These are phyloP conservation scores for Aurifilum marmelostoma DNA, from an alignment of 2,329 filamentous ascomycete genomes.

Conservation along the genomic window DNA sequence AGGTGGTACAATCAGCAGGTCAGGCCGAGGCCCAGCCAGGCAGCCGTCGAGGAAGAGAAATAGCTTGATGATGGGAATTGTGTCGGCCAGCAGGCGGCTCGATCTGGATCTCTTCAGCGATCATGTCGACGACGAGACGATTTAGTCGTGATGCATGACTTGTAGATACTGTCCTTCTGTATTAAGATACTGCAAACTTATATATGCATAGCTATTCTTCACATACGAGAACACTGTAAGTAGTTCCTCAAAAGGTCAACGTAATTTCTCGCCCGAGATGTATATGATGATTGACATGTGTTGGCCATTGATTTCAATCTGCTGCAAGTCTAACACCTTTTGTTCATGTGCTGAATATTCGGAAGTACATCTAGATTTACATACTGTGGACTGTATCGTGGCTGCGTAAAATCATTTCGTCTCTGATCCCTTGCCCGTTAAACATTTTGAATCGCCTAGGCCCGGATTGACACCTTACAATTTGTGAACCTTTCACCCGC, in stretches of 20 bases:
- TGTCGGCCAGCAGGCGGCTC: background rate
- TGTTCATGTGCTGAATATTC: background rate
- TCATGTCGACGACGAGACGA: background rate
- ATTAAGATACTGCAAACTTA: background rate
- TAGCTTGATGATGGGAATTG: slow-evolving; percentile 15
- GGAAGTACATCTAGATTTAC: background rate
- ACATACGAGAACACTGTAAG: too few species aligned
- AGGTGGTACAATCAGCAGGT: background rate
- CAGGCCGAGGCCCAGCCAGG: background rate
- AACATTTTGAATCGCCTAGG: background rate
- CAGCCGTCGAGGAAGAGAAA: background rate
- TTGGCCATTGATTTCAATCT: too few species aligned
- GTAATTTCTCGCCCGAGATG: too few species aligned
- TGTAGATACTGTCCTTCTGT: background rate
- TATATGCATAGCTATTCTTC: too few species aligned
- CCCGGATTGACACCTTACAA: background rate
- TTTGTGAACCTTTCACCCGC: background rate
- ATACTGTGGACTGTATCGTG: background rate
- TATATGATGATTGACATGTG: too few species aligned
- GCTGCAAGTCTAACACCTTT: too few species aligned
- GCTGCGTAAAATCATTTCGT: background rate
- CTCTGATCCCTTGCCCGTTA: background rate
- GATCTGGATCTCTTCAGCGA: background rate
- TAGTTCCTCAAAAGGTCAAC: too few species aligned
- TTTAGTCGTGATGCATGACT: background rate